phyloP scores from a whole-genome alignment of 805 yeast genomes.

The Metschnikowia baotianmanensis region DNA sequence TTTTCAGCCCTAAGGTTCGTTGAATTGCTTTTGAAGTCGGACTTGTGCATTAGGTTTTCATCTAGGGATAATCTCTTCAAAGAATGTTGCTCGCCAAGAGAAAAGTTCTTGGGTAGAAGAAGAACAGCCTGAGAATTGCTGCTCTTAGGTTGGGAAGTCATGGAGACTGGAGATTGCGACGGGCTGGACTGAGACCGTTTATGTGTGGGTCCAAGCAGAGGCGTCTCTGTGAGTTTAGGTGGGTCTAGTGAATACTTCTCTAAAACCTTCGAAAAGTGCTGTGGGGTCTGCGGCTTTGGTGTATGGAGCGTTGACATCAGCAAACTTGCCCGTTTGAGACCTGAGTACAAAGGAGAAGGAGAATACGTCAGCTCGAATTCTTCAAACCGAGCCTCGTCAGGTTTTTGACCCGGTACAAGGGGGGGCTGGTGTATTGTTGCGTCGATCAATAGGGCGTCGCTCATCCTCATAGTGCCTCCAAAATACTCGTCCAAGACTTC shows the following conservation, averaged over 20 bases:
- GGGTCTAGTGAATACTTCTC: constrained; percentile 13
- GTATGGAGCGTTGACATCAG: constrained; percentile 24
- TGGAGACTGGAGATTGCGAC: constrained; percentile 22
- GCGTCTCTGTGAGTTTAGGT: constrained; percentile 5
- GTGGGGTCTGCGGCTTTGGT: constrained; percentile 35
- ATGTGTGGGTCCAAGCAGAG: constrained; percentile 7
- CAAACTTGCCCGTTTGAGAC: background rate
- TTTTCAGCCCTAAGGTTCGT: constrained; percentile 19
- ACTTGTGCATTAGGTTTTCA: constrained; percentile 5
- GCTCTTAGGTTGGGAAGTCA: constrained; percentile 10
- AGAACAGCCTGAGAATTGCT: constrained; percentile 45
- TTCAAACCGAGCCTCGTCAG: background rate
- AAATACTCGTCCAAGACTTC: constrained; percentile 54
- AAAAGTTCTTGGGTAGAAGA: constrained; percentile 48
- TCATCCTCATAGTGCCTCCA: constrained; percentile 67
- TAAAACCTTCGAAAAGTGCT: constrained; percentile 10
- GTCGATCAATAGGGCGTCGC: constrained; percentile 62
- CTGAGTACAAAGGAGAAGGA: constrained; percentile 3
- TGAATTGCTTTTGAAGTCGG: constrained; percentile 11
- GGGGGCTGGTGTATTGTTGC: constrained; percentile 16
- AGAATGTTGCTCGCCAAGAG: constrained; percentile 26
- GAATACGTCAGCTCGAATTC: constrained; percentile 1
- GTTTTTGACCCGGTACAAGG: background rate
- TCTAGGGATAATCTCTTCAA: constrained; percentile 25
- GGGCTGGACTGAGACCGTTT: constrained; percentile 38